Evolutionary conservation across 148 eudicot species (phyloP), one percentile per base, ranked within the genome.

Genomic region (Suaeda aralocaspica): DNA sequence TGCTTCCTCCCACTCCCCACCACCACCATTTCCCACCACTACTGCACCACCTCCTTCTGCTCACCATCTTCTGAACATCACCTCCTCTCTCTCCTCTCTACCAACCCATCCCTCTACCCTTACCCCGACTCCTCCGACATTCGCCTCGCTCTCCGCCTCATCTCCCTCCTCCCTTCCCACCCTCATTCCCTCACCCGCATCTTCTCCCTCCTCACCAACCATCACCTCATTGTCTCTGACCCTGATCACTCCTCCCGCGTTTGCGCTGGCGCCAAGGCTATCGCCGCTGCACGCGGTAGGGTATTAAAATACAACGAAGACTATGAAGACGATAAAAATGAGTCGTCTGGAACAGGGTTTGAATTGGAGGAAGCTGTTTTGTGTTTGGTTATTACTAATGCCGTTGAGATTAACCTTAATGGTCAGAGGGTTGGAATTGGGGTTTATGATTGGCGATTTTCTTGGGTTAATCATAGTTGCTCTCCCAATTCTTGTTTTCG

Each of bases 401-500:
- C 87, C 8, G 96, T 87, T 67, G 96, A 90, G 83, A 88, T 90
- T 53, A 85, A 74, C 48, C 61, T 84, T 30, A 41, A 59, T 36
- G 64, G 68, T 42, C 84, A 80, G 11, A 41, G 66, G 45, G 41
- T 87, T 5, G 96, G 96, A 9, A 64, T 90, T 63, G 96, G 82
- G 46, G 85, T 90, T 46, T 87, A 90, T 59, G 81, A 80, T 48
- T 15, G 67, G n/a, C 19, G 83, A 4, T 85, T 90, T 69, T 90
- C 96, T 5, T 87, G 92, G 96, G 81, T 90, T 59, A 90, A 90
- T 70, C 96, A 90, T 60, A 87, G 90, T 13, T 90, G 96, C 61
- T 84, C 92, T 53, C 96, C 96, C 0, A 90, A 85, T 74, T 75
- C 84, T n/a, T 90, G 84, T 64, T 90, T 80, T 31, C 50, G 79